Percentiles rank a stretch among this genome's conserved stretches.
phyloP scores from a whole-genome alignment of 257 asterid genomes.

The Przewalskia tangutica region DNA sequence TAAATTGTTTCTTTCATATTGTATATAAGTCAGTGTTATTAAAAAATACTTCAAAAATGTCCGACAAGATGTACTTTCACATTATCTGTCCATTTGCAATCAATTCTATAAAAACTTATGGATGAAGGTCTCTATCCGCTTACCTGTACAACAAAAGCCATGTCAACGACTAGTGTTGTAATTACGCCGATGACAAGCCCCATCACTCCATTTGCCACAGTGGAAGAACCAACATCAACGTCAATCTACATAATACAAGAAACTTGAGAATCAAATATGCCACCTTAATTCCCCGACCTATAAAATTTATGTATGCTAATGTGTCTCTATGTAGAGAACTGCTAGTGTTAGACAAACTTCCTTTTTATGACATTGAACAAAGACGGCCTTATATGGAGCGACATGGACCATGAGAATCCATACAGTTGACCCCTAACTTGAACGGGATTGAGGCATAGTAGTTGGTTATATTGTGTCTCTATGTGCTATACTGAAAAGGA shows the following conservation, averaged over 20 bases:
- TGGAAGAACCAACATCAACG: constrained; percentile 90
- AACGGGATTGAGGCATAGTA: not conserved
- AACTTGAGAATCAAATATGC: not conserved
- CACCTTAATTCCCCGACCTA: not conserved
- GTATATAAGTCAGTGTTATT: no score
- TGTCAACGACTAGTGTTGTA: constrained; percentile 85
- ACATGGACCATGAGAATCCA: not conserved
- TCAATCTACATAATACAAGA: constrained; percentile 55
- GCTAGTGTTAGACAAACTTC: not conserved
- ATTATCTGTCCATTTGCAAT: no score
- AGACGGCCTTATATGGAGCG: not conserved
- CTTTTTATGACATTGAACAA: not conserved
- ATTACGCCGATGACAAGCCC: constrained; percentile 94
- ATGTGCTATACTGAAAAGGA: not conserved
- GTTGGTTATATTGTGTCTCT: not conserved
- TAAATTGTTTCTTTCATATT: no score
- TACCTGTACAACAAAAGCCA: constrained; percentile 99
- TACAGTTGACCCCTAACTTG: not conserved
- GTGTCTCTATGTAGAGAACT: not conserved
- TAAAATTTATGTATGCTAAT: not conserved
- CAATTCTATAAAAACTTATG: not conserved
- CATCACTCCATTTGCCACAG: constrained; percentile 96
- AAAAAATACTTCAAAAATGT: no score
- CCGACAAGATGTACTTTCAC: no score
- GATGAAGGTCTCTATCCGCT: not conserved